These are phyloP conservation scores for Trypanosoma congolense DNA, from an alignment of 208 protist genomes.

Conservation along the genomic window DNA sequence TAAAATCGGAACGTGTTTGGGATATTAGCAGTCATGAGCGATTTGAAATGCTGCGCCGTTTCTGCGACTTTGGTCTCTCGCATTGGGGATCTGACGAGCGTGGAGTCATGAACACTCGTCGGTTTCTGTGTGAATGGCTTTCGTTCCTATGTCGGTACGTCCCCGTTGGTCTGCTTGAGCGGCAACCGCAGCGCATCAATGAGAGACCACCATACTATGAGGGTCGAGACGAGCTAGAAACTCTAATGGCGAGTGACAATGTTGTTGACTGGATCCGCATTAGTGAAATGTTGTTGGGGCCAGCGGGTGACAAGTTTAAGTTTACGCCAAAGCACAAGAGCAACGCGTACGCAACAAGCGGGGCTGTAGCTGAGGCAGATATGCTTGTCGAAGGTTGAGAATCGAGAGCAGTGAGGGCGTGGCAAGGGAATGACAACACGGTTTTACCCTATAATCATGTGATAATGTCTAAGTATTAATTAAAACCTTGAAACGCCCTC, in stretches of 20 bases:
- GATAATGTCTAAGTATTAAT: too few species aligned
- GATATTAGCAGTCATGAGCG: slow-evolving; percentile 93
- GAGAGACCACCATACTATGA: slow-evolving; percentile 87
- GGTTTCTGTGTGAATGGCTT: slow-evolving; percentile 96
- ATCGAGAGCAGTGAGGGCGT: too few species aligned
- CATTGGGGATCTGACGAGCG: slow-evolving; percentile 94
- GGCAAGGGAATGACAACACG: too few species aligned
- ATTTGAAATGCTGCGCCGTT: slow-evolving; percentile 90
- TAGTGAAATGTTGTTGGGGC: slow-evolving; percentile 86
- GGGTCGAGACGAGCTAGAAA: slow-evolving; percentile 95
- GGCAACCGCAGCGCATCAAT: slow-evolving; percentile 88
- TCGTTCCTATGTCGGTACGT: slow-evolving; percentile 95
- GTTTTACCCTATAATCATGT: too few species aligned
- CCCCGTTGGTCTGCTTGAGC: slow-evolving; percentile 91
- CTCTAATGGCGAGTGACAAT: slow-evolving; percentile 80
- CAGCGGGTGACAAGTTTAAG: slow-evolving; percentile 75
- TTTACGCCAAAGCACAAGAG: slow-evolving; percentile 96
- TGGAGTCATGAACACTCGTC: slow-evolving; percentile 82
- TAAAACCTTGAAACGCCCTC: too few species aligned
- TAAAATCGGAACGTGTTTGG: slow-evolving; percentile 80
- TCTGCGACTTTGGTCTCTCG: slow-evolving; percentile 87
- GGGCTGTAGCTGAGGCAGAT: slow-evolving; percentile 15
- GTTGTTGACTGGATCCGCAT: slow-evolving; percentile 93
- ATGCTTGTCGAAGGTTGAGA: slow-evolving; percentile 42
- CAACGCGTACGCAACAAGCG: slow-evolving; percentile 72